These are phyloP conservation scores for Talaromyces sp. DNA, from an alignment of 2,329 filamentous ascomycete species.

Conservation along the genomic window DNA sequence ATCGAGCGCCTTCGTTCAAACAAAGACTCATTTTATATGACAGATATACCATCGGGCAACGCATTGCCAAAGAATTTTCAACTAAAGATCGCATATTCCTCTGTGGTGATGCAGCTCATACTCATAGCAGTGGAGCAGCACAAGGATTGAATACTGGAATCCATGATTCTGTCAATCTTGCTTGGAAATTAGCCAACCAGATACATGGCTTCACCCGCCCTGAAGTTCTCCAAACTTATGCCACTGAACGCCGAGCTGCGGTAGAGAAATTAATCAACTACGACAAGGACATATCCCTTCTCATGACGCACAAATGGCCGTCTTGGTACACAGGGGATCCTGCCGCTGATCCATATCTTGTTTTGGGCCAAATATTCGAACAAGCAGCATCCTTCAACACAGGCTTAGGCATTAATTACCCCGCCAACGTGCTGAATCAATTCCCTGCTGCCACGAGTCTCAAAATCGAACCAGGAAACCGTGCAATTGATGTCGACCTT, in stretches of 20 bases:
- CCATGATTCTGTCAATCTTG: conserved; percentile 56
- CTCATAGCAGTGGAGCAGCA: conserved; percentile 20
- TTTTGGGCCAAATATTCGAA: conserved; percentile 23
- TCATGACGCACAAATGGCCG: conserved; percentile 28
- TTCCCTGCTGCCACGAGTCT: conserved; percentile 24
- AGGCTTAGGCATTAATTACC: conserved; percentile 25
- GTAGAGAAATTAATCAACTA: conserved; percentile 32
- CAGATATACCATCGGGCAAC: conserved; percentile 44
- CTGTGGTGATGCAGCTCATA: conserved; percentile 21
- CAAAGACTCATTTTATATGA: background rate
- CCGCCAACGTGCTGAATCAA: conserved; percentile 17
- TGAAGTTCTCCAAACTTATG: conserved; percentile 29
- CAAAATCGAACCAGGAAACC: conserved; percentile 25
- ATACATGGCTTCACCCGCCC: conserved; percentile 43
- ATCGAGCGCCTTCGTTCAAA: too few relatives aligned
- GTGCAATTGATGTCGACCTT: conserved; percentile 25
- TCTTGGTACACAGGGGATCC: conserved; percentile 32
- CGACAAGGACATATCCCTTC: conserved; percentile 21
- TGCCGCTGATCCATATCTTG: conserved; percentile 24
- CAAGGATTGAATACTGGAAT: conserved; percentile 37
- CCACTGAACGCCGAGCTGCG: conserved; percentile 29
- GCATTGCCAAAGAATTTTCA: conserved; percentile 36
- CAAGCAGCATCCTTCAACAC: conserved; percentile 26
- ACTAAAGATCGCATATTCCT: conserved; percentile 33
- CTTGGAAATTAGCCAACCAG: conserved; percentile 51